phyloP scores from a whole-genome alignment of 208 protist species.

The Leishmania major region DNA sequence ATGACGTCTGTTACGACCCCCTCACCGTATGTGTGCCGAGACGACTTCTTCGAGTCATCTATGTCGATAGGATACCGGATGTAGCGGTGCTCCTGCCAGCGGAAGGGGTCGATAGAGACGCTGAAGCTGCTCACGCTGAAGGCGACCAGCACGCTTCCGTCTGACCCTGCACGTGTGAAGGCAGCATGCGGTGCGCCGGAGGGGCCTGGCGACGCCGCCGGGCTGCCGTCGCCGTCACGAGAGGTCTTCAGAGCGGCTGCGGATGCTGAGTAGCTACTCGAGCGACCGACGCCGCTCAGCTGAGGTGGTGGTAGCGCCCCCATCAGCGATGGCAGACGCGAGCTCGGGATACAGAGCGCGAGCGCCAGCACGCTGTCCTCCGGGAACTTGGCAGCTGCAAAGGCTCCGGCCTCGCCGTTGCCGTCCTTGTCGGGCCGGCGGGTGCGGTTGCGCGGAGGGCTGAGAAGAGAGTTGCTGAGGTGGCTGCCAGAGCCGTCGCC shows the following conservation, averaged over 20 bases:
- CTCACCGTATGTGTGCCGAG: conserved; percentile 60
- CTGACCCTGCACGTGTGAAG: background rate
- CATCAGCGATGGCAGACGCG: conserved; percentile 21
- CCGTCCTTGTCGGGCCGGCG: conserved; percentile 2
- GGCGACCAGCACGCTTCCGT: conserved; percentile 21
- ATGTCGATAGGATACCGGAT: conserved; percentile 56
- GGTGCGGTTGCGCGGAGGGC: background rate
- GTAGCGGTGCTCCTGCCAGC: conserved; percentile 58
- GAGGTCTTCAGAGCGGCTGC: conserved; percentile 8
- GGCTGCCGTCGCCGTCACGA: conserved; percentile 1
- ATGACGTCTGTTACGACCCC: conserved; percentile 87
- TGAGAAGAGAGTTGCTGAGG: background rate
- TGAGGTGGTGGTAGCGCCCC: conserved; percentile 14
- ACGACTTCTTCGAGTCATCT: conserved; percentile 31
- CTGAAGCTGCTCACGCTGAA: conserved; percentile 74
- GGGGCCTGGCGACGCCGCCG: background rate
- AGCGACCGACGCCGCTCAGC: background rate
- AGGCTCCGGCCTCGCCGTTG: background rate
- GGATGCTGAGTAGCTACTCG: background rate
- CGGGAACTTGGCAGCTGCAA: conserved; percentile 24
- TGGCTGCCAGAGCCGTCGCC: background rate
- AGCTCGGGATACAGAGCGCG: conserved; percentile 30
- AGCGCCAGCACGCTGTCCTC: conserved; percentile 46
- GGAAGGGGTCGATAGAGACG: conserved; percentile 72
- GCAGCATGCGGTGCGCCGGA: background rate